Conservation (phyloP, 2,329 filamentous ascomycete genomes). For the Byssoonygena ceratinophila region DNA sequence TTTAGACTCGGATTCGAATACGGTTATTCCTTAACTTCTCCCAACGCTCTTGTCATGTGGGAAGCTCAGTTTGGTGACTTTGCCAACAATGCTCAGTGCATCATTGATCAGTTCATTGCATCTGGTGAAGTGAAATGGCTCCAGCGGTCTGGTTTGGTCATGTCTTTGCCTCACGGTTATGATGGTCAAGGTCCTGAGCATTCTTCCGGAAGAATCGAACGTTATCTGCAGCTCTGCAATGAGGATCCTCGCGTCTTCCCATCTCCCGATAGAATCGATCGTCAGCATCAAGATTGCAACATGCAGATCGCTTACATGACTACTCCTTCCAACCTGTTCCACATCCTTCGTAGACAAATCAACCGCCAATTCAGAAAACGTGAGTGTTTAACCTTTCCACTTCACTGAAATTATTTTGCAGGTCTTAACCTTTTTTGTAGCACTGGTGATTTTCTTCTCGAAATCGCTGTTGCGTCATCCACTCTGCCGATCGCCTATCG, state of each 20-base stretch:
- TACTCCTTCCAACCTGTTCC: slow-evolving; percentile 91
- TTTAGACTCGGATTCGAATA: slow-evolving; percentile 91
- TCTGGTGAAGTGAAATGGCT: slow-evolving; percentile 98
- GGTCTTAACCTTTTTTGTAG: slow-evolving; percentile 36
- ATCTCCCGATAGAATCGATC: slow-evolving; percentile 73
- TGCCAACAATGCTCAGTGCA: slow-evolving; percentile 97
- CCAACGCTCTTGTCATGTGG: slow-evolving; percentile 97
- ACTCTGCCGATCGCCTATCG: slow-evolving; percentile 74
- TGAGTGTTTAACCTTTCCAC: slow-evolving; percentile 42
- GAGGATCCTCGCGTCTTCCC: slow-evolving; percentile 95
- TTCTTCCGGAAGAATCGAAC: slow-evolving; percentile 92
- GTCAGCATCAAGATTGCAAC: slow-evolving; percentile 98
- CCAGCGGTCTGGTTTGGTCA: slow-evolving; percentile 89
- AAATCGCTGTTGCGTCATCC: slow-evolving; percentile 94
- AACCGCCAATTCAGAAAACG: slow-evolving; percentile 98
- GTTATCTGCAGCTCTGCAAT: slow-evolving; percentile 93
- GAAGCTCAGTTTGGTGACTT: slow-evolving; percentile 99
- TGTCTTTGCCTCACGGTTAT: slow-evolving; percentile 94
- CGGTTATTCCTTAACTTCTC: slow-evolving; percentile 92
- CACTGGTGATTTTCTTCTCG: slow-evolving; percentile 95
- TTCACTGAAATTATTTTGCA: background rate
- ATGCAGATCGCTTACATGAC: slow-evolving; percentile 98
- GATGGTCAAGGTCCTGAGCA: slow-evolving; percentile 98
- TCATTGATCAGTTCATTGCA: slow-evolving; percentile 97
- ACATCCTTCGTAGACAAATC: slow-evolving; percentile 92